Evolutionary conservation across 805 yeast species (phyloP), one percentile per base, ranked within the genome.

Genomic region (Yamadazyma ubonensis): DNA sequence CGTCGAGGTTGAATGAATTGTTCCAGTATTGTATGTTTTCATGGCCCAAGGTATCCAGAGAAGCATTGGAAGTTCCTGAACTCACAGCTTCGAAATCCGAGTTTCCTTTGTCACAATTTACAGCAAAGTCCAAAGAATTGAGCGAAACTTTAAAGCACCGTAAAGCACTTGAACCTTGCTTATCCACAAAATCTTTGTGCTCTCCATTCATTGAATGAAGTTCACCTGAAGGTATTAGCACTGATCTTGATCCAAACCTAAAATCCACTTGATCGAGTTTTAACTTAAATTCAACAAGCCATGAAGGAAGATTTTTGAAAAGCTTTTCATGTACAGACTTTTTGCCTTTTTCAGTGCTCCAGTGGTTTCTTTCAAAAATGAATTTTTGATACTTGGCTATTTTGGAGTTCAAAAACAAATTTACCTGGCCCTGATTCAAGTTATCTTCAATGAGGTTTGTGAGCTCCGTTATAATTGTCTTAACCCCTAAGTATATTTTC

Each of bases 241-340:
- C 61, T 6, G 73, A 67, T 15, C 71, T 49, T 2, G 73, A 65
- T 0, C 73, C 73, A 9, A 69, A 36, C 21, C 45, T 39, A 4
- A 70, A 28, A 7, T 46, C 46, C 17, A 53, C 27, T 4, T 46
- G 39, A n/a, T 42, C 35, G 11, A 58, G 20, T 6, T 37, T 38
- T 16, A 61, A 17, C 15, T 52, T 50, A 12, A 53, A 37, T 9
- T 55, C 59, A 2, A 61, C 43, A 10, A 69, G 38, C 73, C 73
- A 69, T 4, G 43, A 28, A 0, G 74, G 73, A 10, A 65, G 45
- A 16, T 51, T 32, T 6, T 38, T 39, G 44, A 63, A 62, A 4
- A 59, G 10, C 6, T 34, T 40, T 5, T 50, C 49, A 2, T 33
- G 23, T 10, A 33, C 6, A 15, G 43, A 8, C n/a, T 27, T 33